Percentiles rank a stretch among this genome's conserved stretches.
Conservation (phyloP, 2,329 filamentous ascomycete species). For the Orbilia quercus region DNA sequence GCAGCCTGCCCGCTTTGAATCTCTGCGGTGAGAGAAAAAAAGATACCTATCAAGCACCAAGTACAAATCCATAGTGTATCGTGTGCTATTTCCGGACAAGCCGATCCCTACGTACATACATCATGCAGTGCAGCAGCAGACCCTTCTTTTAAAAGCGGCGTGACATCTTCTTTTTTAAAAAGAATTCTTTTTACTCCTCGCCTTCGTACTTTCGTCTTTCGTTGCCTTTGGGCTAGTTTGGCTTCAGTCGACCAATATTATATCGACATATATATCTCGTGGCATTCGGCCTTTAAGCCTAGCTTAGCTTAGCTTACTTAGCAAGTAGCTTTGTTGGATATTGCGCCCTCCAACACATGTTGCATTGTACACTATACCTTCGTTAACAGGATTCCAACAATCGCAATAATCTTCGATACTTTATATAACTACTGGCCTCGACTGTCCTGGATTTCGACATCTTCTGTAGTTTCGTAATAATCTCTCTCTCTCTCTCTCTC, state of each 20-base stretch:
- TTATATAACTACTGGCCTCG: no score
- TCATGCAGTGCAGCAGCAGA: slow-evolving; percentile 56
- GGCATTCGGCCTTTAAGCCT: slow-evolving; percentile 1
- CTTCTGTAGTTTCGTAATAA: slow-evolving; percentile 4
- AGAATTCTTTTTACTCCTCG: slow-evolving; percentile 26
- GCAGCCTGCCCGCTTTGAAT: slow-evolving; percentile 34
- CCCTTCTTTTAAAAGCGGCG: slow-evolving; percentile 50
- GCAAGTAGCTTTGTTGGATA: slow-evolving; percentile 34
- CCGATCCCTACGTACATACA: slow-evolving; percentile 54
- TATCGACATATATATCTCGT: no score
- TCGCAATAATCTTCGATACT: no score
- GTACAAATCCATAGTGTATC: no score
- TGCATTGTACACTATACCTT: not conserved
- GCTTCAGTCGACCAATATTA: no score
- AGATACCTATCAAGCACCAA: no score
- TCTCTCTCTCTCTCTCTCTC: not conserved
- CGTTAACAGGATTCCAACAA: not conserved
- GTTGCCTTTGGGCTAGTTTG: slow-evolving; percentile 23
- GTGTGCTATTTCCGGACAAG: slow-evolving; percentile 57
- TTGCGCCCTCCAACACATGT: slow-evolving; percentile 33
- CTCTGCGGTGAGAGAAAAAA: slow-evolving; percentile 53
- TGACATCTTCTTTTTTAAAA: slow-evolving; percentile 44
- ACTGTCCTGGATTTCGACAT: no score
- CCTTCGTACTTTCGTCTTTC: slow-evolving; percentile 18
- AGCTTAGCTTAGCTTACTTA: slow-evolving; percentile 5